phyloP scores from a whole-genome alignment of 768 basidiomycete species.

The Lactarius quietus region DNA sequence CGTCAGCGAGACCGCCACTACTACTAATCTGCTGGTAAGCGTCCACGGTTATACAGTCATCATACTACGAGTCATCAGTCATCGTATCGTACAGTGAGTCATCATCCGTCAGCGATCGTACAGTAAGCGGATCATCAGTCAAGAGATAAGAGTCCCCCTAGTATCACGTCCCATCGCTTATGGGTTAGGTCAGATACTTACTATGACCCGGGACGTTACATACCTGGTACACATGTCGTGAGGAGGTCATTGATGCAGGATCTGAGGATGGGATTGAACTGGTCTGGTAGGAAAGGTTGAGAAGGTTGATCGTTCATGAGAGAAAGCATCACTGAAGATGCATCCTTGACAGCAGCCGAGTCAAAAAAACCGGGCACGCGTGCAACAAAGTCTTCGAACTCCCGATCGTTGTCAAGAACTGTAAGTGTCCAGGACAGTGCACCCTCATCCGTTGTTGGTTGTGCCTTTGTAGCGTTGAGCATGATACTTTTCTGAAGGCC shows the following conservation, averaged over 20 bases:
- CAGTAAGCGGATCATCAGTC: too few species aligned
- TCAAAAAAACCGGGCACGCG: conserved; percentile 6
- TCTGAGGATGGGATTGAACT: conserved; percentile 5
- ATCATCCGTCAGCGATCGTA: too few species aligned
- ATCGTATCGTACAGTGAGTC: too few species aligned
- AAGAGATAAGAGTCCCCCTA: too few species aligned
- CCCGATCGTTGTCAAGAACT: neutral
- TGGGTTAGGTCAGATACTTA: too few species aligned
- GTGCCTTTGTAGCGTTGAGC: neutral
- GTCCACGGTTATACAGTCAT: too few species aligned
- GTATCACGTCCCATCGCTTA: too few species aligned
- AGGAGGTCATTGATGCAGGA: conserved; percentile 10
- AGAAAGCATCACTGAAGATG: neutral
- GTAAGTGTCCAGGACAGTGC: neutral
- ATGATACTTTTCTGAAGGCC: too few species aligned
- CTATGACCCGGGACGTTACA: too few species aligned
- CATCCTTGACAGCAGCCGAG: neutral
- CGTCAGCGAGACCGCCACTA: too few species aligned
- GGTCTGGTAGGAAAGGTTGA: neutral
- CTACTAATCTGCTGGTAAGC: too few species aligned
- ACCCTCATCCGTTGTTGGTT: neutral
- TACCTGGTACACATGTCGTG: conserved; percentile 9
- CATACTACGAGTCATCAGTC: too few species aligned
- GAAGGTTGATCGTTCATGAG: neutral
- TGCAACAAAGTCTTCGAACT: neutral